phyloP scores from a whole-genome alignment of 1,139 yeast genomes.

The Blastobotrys arbuscula region DNA sequence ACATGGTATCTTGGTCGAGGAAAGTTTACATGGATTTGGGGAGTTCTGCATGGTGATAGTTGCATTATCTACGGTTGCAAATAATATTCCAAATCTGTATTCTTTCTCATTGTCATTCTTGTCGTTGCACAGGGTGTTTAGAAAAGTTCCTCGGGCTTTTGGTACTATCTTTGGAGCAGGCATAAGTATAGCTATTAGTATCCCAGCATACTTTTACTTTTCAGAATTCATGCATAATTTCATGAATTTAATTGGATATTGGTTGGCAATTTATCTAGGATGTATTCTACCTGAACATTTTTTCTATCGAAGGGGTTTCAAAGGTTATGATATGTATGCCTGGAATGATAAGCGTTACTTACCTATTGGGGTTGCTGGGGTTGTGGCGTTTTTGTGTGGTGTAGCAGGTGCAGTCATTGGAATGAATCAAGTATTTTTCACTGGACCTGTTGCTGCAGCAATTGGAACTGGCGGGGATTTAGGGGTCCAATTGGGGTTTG shows the following conservation, averaged over 20 bases:
- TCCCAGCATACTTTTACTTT: conserved; percentile 79
- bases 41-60: conserved; percentile 80
- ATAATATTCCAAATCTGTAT: conserved; percentile 90
- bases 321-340: conserved; percentile 57
- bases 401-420: conserved; percentile 81
- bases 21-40: conserved; percentile 84
- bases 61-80: conserved; percentile 80
- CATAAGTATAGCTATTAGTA: conserved; percentile 75
- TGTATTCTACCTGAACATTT: conserved; percentile 74
- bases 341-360: conserved; percentile 52
- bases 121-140: conserved; percentile 68
- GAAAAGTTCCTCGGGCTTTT: conserved; percentile 67
- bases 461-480: conserved; percentile 48
- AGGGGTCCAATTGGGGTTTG: conserved; percentile 75
- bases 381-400: conserved; percentile 74
- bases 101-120: conserved; percentile 83
- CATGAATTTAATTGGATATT: conserved; percentile 87
- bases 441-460: conserved; percentile 56
- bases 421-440: conserved; percentile 80
- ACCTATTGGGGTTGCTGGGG: conserved; percentile 76
- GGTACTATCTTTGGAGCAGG: conserved; percentile 79
- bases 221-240: conserved; percentile 70
- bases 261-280: conserved; percentile 79
- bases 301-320: conserved; percentile 52
- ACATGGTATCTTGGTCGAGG: conserved; percentile 66